Percentiles rank a stretch among this genome's conserved stretches.
Evolutionary conservation across 495 filamentous ascomycete genomes (phyloP).

Genomic region (Rusavskia elegans): DNA sequence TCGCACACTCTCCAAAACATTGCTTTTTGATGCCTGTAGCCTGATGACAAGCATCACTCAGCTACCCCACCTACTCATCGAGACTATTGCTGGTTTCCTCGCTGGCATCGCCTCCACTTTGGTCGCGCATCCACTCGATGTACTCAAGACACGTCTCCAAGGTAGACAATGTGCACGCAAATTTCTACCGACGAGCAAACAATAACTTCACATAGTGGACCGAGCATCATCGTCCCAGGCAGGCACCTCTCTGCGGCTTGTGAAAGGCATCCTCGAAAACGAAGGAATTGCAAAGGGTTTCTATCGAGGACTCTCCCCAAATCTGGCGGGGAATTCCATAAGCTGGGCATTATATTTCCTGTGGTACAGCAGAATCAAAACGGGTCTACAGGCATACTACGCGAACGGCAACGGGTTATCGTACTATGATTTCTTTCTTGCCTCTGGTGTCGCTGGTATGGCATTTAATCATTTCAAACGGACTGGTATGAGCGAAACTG

Average conservation of each 20-base stretch:
- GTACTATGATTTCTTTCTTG: slow-evolving; percentile 68
- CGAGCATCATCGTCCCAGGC: slow-evolving; percentile 24
- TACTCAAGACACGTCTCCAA: slow-evolving; percentile 92
- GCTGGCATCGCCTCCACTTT: slow-evolving; percentile 78
- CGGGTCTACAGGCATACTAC: slow-evolving; percentile 17
- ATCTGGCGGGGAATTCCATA: slow-evolving; percentile 76
- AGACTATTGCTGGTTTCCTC: slow-evolving; percentile 78
- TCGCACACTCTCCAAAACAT: no score
- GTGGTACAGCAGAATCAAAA: slow-evolving; percentile 46
- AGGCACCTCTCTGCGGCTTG: slow-evolving; percentile 38
- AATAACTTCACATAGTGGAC: slow-evolving; percentile 22
- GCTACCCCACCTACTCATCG: slow-evolving; percentile 64
- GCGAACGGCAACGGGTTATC: slow-evolving; percentile 24
- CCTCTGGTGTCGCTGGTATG: slow-evolving; percentile 59
- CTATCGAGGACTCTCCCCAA: slow-evolving; percentile 81
- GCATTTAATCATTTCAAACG: neutral
- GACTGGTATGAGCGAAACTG: neutral
- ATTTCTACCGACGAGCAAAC: neutral
- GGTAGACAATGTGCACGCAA: slow-evolving; percentile 26
- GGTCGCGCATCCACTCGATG: slow-evolving; percentile 72
- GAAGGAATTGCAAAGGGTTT: slow-evolving; percentile 50
- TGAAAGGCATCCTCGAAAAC: slow-evolving; percentile 34
- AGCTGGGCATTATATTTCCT: slow-evolving; percentile 90
- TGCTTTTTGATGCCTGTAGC: neutral
- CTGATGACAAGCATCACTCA: slow-evolving; percentile 16